A percentile compares a stretch with the other conserved stretches of the same genome.
Conservation (phyloP, 164 flowering plant genomes). For the Magnolia officinalis region DNA sequence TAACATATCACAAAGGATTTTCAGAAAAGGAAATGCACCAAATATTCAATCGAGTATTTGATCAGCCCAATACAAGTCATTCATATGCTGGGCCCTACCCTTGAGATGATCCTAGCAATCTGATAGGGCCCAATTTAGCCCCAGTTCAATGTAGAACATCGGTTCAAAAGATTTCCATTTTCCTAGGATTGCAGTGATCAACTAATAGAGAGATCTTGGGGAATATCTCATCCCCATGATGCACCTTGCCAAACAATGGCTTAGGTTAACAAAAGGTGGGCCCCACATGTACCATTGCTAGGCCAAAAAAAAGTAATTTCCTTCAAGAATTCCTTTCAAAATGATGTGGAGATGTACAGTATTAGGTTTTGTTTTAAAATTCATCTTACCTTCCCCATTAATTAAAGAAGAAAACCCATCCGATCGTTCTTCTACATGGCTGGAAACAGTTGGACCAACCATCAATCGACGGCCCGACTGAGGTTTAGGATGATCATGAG, state of each 20-base stretch:
- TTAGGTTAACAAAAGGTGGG: neutral
- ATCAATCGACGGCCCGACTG: slow-evolving; percentile 34
- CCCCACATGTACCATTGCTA: neutral
- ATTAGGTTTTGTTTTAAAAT: neutral
- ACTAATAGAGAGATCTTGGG: neutral
- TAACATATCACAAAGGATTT: slow-evolving; percentile 9
- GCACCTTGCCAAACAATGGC: neutral
- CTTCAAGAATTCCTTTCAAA: neutral
- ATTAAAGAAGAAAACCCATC: slow-evolving; percentile 20
- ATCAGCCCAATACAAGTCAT: neutral
- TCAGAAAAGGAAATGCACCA: too few species aligned
- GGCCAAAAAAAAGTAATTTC: neutral
- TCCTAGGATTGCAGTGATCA: neutral
- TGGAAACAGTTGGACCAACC: slow-evolving; percentile 24
- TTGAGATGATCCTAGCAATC: neutral
- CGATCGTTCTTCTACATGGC: slow-evolving; percentile 24
- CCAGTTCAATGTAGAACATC: neutral
- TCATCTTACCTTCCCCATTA: slow-evolving; percentile 34
- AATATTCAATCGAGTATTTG: neutral
- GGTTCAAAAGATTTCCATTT: neutral
- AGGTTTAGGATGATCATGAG: slow-evolving; percentile 65
- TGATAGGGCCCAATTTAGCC: neutral
- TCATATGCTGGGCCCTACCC: neutral
- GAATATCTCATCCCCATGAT: neutral
- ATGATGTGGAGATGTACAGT: neutral